Conservation (phyloP, 305 asterid species). For the Fraxinus ornus region DNA sequence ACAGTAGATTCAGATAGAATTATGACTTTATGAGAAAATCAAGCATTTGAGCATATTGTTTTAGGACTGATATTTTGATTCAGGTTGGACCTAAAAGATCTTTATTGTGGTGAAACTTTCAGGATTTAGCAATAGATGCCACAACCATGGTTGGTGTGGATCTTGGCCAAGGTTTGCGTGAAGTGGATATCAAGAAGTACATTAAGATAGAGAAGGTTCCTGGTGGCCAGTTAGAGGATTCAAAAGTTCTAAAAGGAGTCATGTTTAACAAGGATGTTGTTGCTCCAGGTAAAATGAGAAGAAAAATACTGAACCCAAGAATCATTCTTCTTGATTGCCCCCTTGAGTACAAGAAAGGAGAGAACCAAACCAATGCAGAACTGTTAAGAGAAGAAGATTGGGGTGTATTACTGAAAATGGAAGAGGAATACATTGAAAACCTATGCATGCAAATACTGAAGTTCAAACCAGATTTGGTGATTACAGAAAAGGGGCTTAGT, state of each 20-base stretch:
- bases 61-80: not conserved
- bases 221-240: slow-evolving; percentile 95
- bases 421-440: slow-evolving; percentile 90
- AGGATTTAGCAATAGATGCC: slow-evolving; percentile 92
- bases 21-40: not conserved
- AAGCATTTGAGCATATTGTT: not conserved
- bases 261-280: slow-evolving; percentile 94
- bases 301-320: slow-evolving; percentile 83
- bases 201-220: slow-evolving; percentile 94
- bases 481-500: slow-evolving; percentile 92
- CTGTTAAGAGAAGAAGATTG: slow-evolving; percentile 89
- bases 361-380: slow-evolving; percentile 95
- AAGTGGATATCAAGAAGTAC: slow-evolving; percentile 93
- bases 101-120: slow-evolving; percentile 23
- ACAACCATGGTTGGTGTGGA: slow-evolving; percentile 91
- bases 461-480: slow-evolving; percentile 90
- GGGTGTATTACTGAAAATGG: slow-evolving; percentile 88
- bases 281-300: slow-evolving; percentile 95
- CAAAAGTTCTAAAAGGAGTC: slow-evolving; percentile 85
- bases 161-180: slow-evolving; percentile 83
- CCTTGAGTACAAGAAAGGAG: slow-evolving; percentile 96
- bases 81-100: slow-evolving; percentile 1
- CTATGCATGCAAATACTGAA: slow-evolving; percentile 74
- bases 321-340: slow-evolving; percentile 91
- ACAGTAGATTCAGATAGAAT: not conserved